Base-by-base conservation (phyloP, 2,329 filamentous ascomycete species). In the Aspergillus sp. region DNA sequence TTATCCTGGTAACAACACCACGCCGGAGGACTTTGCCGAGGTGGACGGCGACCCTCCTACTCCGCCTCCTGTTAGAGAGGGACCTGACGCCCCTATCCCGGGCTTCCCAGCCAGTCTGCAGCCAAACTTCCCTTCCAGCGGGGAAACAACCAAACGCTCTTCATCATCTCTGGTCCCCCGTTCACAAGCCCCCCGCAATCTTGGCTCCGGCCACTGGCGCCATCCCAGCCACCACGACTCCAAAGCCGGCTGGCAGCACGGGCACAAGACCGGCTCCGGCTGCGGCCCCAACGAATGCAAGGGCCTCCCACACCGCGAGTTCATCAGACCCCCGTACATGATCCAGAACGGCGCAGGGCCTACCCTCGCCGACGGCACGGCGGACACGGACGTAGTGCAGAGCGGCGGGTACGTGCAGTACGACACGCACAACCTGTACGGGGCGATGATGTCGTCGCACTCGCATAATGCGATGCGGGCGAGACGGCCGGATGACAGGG, bases 351-450 rank as follows among this genome's bases (percentile, higher is more conserved):
- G 80, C 45, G 83, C 82, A 1, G 84, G 82, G 1, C 68, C 67
- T 14, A 77, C 88, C 88, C 68, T 79, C 3, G 73, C 71, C 40
- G 84, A 84, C 69, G 79, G 83, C 67, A 87, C 89, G 0, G 83
- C 90, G 52, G 80, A 85, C 61, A 89, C 88, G 0, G 83, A 90
- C 67, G 75, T 90, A 8, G 80, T 87, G 7, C 88, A 91, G 70
- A 61, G 66, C 1, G 80, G 89, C 57, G 88, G 88, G 14, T 73
- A 86, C 37, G 78, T 80, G n/a, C 85, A 90, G 71, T 91, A 90
- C 68, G 90, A 93, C 64, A 89, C 86, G 0, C 90, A 93, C 70
- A 92, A 92, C 64, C 73, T 92, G 1, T 91, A 90, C 70, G 90
- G 90, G 1, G 83, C 84, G 7, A 86, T 90, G 85, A 93, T 92